A percentile compares a stretch with the other conserved stretches of the same genome.
Conservation (phyloP, 495 filamentous ascomycete species). For the Penicillium taxi region DNA sequence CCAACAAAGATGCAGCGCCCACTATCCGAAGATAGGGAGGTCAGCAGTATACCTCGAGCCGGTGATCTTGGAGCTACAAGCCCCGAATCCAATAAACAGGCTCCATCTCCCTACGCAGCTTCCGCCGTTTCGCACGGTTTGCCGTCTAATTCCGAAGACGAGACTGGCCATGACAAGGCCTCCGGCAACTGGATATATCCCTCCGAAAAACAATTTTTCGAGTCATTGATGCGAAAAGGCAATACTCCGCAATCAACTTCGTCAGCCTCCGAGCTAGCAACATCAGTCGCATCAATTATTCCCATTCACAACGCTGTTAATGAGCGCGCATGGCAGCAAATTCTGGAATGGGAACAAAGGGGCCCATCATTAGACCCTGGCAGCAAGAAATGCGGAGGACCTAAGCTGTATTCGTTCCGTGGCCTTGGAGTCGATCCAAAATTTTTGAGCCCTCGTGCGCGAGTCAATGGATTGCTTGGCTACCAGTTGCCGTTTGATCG, state of each 20-base stretch:
- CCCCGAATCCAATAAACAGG: slow-evolving; percentile 21
- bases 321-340: slow-evolving; percentile 79
- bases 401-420: slow-evolving; percentile 73
- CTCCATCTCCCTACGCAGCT: slow-evolving; percentile 23
- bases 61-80: slow-evolving; percentile 27
- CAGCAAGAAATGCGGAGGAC: slow-evolving; percentile 66
- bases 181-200: slow-evolving; percentile 95
- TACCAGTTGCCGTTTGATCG: slow-evolving; percentile 90
- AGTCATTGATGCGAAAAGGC: slow-evolving; percentile 81
- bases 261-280: slow-evolving; percentile 40
- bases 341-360: slow-evolving; percentile 73
- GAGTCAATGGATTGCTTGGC: slow-evolving; percentile 71
- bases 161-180: slow-evolving; percentile 55
- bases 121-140: slow-evolving; percentile 36
- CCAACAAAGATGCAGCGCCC: slow-evolving; percentile 37
- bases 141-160: slow-evolving; percentile 62
- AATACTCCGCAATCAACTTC: slow-evolving; percentile 35
- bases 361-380: slow-evolving; percentile 42
- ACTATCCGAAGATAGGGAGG: slow-evolving; percentile 56
- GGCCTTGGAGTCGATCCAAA: slow-evolving; percentile 55
- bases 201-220: slow-evolving; percentile 91
- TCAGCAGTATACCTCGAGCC: slow-evolving; percentile 74
- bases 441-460: slow-evolving; percentile 71
- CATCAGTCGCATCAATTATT: slow-evolving; percentile 81
- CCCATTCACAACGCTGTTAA: slow-evolving; percentile 98